Evolutionary conservation across 108 stramenopile genomes (phyloP).

Genomic region (Cyclotella kingstonii): DNA sequence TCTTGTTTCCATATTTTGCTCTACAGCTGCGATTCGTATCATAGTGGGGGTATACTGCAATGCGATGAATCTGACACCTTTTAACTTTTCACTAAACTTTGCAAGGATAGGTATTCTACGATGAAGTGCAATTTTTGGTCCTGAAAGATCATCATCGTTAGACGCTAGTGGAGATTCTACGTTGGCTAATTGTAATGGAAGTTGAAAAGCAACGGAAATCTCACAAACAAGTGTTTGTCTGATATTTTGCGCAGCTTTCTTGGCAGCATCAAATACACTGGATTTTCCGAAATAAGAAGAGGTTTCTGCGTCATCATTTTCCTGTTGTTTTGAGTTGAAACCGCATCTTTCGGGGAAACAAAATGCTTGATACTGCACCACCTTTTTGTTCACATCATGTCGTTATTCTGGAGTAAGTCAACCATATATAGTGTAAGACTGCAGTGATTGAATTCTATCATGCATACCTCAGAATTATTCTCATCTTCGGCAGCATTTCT

Average conservation of each 20-base stretch:
- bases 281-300: not conserved
- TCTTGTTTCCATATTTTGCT: not conserved
- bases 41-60: conserved; percentile 33
- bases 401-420: not conserved
- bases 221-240: conserved; percentile 14
- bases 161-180: conserved; percentile 11
- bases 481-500: conserved; percentile 1
- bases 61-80: conserved; percentile 27
- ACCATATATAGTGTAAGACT: not conserved
- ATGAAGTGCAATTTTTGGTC: not conserved
- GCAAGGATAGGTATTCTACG: conserved; percentile 34
- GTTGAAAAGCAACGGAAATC: conserved; percentile 16
- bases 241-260: conserved; percentile 19
- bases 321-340: not conserved
- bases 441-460: not conserved
- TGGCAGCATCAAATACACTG: conserved; percentile 29
- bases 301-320: not conserved
- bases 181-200: conserved; percentile 23
- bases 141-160: conserved; percentile 14
- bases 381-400: no score
- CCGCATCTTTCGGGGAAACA: conserved; percentile 11
- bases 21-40: conserved; percentile 12
- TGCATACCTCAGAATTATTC: conserved; percentile 4
- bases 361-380: conserved; percentile 37
- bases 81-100: conserved; percentile 32